phyloP scores from a whole-genome alignment of 139 green algal genomes.

The Volvox africanus region DNA sequence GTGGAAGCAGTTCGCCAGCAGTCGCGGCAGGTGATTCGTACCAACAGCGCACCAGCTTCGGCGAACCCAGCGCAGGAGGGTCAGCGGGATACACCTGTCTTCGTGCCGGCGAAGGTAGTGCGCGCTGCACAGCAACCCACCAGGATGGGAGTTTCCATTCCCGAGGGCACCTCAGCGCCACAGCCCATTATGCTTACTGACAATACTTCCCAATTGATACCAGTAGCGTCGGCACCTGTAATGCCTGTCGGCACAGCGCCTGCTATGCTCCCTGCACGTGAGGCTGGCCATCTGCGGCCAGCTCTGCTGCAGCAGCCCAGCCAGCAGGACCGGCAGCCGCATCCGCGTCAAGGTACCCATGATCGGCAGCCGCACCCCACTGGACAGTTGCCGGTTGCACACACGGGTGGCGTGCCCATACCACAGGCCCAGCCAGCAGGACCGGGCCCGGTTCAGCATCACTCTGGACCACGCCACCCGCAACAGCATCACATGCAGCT shows the following conservation, averaged over 20 bases:
- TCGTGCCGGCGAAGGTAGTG: conserved; percentile 17
- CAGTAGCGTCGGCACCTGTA: no score
- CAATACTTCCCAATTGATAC: neutral
- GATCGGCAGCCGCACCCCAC: neutral
- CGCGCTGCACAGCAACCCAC: conserved; percentile 18
- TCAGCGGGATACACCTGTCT: neutral
- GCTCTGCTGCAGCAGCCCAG: neutral
- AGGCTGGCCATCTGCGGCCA: neutral
- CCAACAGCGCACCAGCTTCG: conserved; percentile 39
- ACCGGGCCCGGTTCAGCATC: neutral
- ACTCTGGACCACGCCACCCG: neutral
- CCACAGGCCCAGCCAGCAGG: neutral
- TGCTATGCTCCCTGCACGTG: neutral
- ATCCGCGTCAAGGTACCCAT: neutral
- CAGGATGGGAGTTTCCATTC: conserved; percentile 1
- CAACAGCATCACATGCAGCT: conserved; percentile 2
- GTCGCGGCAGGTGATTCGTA: conserved; percentile 24
- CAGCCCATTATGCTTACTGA: neutral
- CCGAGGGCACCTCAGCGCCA: neutral
- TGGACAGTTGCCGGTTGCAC: conserved; percentile 22
- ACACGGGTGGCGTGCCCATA: neutral
- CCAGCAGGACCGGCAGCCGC: neutral
- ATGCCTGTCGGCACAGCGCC: neutral
- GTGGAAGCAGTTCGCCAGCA: conserved; percentile 41
- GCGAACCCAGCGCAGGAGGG: conserved; percentile 33